Base-by-base conservation (phyloP, 345 rosid genomes). In the Gynandropsis gynandra region DNA sequence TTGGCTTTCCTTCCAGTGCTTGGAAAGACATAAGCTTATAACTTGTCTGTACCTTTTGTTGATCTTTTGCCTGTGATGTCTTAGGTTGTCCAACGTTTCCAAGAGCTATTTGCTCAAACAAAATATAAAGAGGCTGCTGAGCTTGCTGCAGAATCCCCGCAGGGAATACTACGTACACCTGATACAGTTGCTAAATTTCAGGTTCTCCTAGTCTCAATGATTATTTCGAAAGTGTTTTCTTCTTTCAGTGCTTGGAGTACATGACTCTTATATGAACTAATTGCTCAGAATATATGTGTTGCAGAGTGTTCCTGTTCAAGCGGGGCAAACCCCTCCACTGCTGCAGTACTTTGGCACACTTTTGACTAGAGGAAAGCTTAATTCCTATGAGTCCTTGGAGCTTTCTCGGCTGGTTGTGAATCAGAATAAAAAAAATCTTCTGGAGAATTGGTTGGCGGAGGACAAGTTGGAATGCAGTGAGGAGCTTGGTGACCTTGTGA, bases 101-200 rank as follows among this genome's bases (percentile, higher is more conserved):
- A 93, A 77, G 99, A 88, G 63, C 68, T 88, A 14, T 93, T 93
- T 66, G 88, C 97, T 58, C 99, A 93, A 62, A 88, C 94, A 18
- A 93, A 93, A 73, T 93, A 93, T 66, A 88, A 93, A 68, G 99
- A 93, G 74, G 99, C 99, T 40, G 99, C 99, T 57, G 99, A 93
- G 76, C 95, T 93, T 58, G 99, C 99, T 69, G 95, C 99, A 44
- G 95, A 93, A 68, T 88, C 99, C 53, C 99, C 99, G 8, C 97
- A 83, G 60, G 99, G 99, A 55, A 72, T 88, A 52, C 94, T 93
- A 33, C 83, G 99, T 35, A 93, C 99, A 16, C 94, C 95, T 40
- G 99, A 93, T 49, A 93, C 97, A 12, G 95, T 93, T 45, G 88
- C 95, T 55, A 93, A 88, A 66, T 93, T 93, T 69, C 99, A 93